Evolutionary conservation across 2,329 filamentous ascomycete genomes (phyloP), one percentile per base, ranked within the genome.

Genomic region (Talaromyces sp.): DNA sequence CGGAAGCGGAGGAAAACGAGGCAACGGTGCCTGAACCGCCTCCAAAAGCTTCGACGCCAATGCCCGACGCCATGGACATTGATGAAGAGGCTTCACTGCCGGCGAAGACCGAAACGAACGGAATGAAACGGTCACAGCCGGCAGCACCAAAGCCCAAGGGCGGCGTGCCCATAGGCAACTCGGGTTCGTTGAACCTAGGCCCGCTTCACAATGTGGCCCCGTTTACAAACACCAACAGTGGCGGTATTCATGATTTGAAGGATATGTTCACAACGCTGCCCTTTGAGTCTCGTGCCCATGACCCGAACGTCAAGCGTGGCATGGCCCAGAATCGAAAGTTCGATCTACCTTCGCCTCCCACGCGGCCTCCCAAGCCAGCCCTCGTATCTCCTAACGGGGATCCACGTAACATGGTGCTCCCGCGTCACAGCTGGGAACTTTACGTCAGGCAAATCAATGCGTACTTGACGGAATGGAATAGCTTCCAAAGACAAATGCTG

Each of bases 381-480:
- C 61, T 65, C 10, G 62, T 68, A 2, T 58, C 67, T 17, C 53
- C 62, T 19, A 60, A 62, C 10, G 62, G 66, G 4, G 70, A 71
- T 9, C 70, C 82, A 70, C 32, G 69, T 7, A 66, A 72, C 28
- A 59, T 68, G 25, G 67, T 70, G 3, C 72, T 86, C 3, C 78
- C 80, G 17, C 78, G 78, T 55, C 65, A 72, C 6, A 78, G 75
- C 28, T 86, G 82, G 75, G 73, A 80, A 22, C 72, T 75, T 7
- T 87, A 86, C 68, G 77, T 83, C 27, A 73, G 73, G 0, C 75
- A 79, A 22, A 85, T 88, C 78, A 75, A 76, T 13, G 68, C 72
- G 0, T 88, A 88, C 69, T 80, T 86, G 66, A 75, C 75, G 36
- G 79, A 82, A n/a, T 88, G 82, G 78, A 80, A 81, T 64, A 68